Percentiles rank a stretch among this genome's conserved stretches.
phyloP scores from a whole-genome alignment of 305 asterid genomes.

The Solanum aculeatissimum region DNA sequence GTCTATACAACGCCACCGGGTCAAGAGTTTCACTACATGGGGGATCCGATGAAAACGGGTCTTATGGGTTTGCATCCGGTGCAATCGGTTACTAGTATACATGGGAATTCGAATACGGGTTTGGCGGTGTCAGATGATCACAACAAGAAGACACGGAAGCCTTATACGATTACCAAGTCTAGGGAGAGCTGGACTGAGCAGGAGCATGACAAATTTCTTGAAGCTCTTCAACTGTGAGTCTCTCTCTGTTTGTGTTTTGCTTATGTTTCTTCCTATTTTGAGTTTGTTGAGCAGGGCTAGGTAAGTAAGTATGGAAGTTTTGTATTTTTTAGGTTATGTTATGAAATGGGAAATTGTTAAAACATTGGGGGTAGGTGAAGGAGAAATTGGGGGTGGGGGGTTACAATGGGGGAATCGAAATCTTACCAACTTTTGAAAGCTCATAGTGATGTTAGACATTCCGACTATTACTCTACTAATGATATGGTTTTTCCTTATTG shows the following conservation, averaged over 20 bases:
- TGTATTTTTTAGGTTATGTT: neutral
- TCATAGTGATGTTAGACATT: neutral
- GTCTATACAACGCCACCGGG: conserved; percentile 50
- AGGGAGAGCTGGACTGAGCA: conserved; percentile 96
- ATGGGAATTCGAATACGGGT: conserved; percentile 15
- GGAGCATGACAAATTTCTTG: conserved; percentile 83
- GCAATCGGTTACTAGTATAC: conserved; percentile 8
- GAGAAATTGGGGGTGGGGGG: neutral
- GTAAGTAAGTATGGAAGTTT: neutral
- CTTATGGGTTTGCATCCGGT: conserved; percentile 19
- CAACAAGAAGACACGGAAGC: conserved; percentile 74
- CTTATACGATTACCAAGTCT: conserved; percentile 83
- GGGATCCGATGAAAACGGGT: conserved; percentile 36
- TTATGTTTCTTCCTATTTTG: neutral
- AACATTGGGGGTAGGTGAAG: no score
- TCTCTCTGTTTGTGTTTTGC: neutral
- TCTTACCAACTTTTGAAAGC: no score
- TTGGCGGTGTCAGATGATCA: conserved; percentile 32
- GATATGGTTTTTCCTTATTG: neutral
- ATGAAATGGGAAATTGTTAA: neutral
- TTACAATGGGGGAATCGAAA: no score
- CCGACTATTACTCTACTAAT: neutral
- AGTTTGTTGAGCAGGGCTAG: neutral
- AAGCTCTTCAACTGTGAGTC: conserved; percentile 82
- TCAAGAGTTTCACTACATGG: conserved; percentile 29